Percentiles rank a stretch among this genome's conserved stretches.
These are phyloP conservation scores for Fusarium incarnatum DNA, from an alignment of 2,329 filamentous ascomycete species.

Conservation along the genomic window DNA sequence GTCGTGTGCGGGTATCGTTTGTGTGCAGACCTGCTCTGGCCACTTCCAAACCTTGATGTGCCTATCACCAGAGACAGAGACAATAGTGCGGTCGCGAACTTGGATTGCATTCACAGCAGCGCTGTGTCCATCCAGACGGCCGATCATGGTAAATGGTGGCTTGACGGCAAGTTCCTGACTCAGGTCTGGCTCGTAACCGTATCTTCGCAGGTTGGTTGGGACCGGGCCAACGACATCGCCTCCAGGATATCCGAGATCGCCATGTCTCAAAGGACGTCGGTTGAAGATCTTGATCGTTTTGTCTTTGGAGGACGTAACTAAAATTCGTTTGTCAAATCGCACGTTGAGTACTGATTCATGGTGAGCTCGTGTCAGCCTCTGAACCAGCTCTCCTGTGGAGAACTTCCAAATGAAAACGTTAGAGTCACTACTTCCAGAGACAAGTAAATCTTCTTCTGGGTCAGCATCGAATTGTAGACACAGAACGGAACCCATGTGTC, in stretches of 20 bases:
- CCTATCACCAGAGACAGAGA: constrained; percentile 94
- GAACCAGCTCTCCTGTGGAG: constrained; percentile 86
- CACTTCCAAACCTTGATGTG: constrained; percentile 96
- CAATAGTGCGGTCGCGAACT: constrained; percentile 84
- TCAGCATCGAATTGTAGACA: constrained; percentile 95
- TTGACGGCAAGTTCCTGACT: constrained; percentile 62
- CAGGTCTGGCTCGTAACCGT: constrained; percentile 64
- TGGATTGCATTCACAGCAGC: constrained; percentile 98
- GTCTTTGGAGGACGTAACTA: constrained; percentile 98
- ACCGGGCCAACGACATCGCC: constrained; percentile 62
- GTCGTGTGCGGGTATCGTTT: constrained; percentile 85
- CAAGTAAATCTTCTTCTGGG: constrained; percentile 89
- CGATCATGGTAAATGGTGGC: constrained; percentile 80
- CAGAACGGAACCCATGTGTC: constrained; percentile 87
- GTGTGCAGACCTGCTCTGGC: constrained; percentile 77
- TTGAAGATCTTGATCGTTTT: constrained; percentile 98
- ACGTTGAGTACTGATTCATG: constrained; percentile 93
- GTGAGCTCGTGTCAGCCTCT: constrained; percentile 81
- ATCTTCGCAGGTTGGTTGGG: constrained; percentile 63
- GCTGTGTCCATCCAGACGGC: constrained; percentile 82
- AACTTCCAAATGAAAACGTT: constrained; percentile 93
- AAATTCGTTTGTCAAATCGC: constrained; percentile 87
- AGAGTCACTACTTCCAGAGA: constrained; percentile 93
- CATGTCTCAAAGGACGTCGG: constrained; percentile 72
- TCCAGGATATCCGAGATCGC: constrained; percentile 66